Conservation (phyloP, 2,329 filamentous ascomycete species). For the Fusarium coicis region DNA sequence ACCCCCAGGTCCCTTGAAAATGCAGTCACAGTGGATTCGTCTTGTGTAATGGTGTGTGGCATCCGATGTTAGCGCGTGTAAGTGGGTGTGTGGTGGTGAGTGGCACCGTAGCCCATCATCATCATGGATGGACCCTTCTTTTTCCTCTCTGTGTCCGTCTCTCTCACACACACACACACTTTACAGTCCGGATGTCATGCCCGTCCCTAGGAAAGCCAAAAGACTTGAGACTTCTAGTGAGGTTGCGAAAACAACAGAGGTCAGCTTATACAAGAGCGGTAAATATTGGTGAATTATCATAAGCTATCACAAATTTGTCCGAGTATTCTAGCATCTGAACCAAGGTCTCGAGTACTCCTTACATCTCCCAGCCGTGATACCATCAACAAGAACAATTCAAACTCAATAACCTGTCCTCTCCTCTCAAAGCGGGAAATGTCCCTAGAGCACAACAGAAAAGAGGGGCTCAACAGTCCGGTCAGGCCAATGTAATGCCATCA, state of each 20-base stretch:
- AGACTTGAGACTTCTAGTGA: background rate
- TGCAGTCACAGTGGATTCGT: conserved; percentile 20
- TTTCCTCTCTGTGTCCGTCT: background rate
- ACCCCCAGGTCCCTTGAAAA: conserved; percentile 40
- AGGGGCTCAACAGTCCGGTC: conserved; percentile 22
- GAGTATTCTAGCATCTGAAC: background rate
- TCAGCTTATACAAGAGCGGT: background rate
- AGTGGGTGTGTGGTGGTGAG: conserved; percentile 1
- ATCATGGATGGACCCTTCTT: conserved; percentile 41
- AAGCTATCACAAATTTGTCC: background rate
- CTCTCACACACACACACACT: background rate
- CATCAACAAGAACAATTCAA: conserved; percentile 23
- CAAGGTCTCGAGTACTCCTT: background rate
- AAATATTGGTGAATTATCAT: background rate
- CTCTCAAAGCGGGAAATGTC: background rate
- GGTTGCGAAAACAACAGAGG: background rate
- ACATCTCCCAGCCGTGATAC: background rate
- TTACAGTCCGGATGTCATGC: conserved; percentile 8
- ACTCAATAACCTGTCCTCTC: background rate
- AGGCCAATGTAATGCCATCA: conserved; percentile 33
- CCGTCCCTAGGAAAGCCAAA: background rate
- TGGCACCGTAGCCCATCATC: conserved; percentile 19
- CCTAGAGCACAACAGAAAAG: conserved; percentile 12
- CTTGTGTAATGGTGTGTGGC: conserved; percentile 25
- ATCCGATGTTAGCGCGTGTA: conserved; percentile 1